Base-by-base conservation (phyloP, 805 yeast species). In the Wickerhamomyces bisporus region DNA sequence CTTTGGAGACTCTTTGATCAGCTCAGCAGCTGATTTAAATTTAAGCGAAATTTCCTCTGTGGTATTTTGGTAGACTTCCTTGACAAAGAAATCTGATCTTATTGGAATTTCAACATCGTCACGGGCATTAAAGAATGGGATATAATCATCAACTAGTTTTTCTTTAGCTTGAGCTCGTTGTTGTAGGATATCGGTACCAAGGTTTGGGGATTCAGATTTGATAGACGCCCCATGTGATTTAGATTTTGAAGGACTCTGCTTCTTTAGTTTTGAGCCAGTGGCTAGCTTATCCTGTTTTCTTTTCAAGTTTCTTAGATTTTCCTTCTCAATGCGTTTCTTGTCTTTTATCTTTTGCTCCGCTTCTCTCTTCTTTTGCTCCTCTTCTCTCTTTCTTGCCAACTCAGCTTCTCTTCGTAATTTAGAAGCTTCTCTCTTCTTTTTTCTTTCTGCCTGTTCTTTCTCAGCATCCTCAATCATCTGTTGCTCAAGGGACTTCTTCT, bases 51-150 rank as follows among this genome's bases (percentile, higher is more conserved):
- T 33, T 4, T 47, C 36, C 1, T 35, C 32, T 3, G 50, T 31
- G 3, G 40, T 37, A 3, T 42, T 38, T 2, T 45, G 27, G 30
- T 57, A 51, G 4, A 66, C 47, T 15, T 61, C 65, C 15, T 56
- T 53, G 11, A 55, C 53, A 48, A 62, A 70, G 32, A 71, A 49
- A 10, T 33, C 35, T 1, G 40, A 30, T 20, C 49, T 37, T 16
- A 52, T 44, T 31, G 57, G 53, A 6, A 50, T 37, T 26, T 53
- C 55, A 29, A 40, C 41, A 32, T 50, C 56, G 1, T 45, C 40
- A 29, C 40, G 41, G 33, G 52, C 32, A 8, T 29, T 36, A 9
- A 38, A 38, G 39, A 54, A 54, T 6, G 59, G 59, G 9, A 34
- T 25, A 34, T 54, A 54, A 8, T 53, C 55, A 41, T 51, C 53